Base-by-base conservation (phyloP, 345 rosid species). In the Combretum micranthum region DNA sequence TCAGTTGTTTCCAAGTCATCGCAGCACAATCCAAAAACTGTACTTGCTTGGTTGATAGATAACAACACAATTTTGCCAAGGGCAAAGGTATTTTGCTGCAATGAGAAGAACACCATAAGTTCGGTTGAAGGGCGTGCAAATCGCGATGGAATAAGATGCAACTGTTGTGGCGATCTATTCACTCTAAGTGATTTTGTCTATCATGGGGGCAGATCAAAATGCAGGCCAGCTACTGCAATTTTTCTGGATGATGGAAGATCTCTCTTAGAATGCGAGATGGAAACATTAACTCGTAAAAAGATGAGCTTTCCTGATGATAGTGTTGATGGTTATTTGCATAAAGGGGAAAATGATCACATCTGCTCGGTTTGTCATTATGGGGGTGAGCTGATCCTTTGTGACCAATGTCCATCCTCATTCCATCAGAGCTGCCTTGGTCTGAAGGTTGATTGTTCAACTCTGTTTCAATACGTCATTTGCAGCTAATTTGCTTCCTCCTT, bases 351-450 rank as follows among this genome's bases (percentile, higher is more conserved):
- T 52, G 95, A 88, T 50, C 12, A 54, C 59, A 39, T 78, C 65
- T 88, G 98, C 70, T 75, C 95, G 4, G 59, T 80, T 57, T 92
- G 98, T 77, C 95, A 78, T 49, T 84, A 80, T 44, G 96, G 96
- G 1, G 95, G 98, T 47, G 77, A 83, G 52, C 73, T 86, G 44
- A 63, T 88, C 46, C 76, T 88, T 50, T 92, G 93, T 62, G 96
- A 88, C 58, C 74, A 63, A 39, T 88, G 98, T 54, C 98, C 95
- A 59, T 75, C 98, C 18, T 74, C 96, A 50, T 92, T 77, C 71
- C 98, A 88, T 70, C 61, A 55, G 69, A 62, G 56, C 58, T 92
- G 96, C 74, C 78, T 92, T 13, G 85, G 82, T 62, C 62, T 92
- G 69, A 57, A 81, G 88, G 88, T 82, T 61, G 22, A 20, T 59